phyloP scores from a whole-genome alignment of 176 grass and related monocot genomes.

The Musa troglodytarum region DNA sequence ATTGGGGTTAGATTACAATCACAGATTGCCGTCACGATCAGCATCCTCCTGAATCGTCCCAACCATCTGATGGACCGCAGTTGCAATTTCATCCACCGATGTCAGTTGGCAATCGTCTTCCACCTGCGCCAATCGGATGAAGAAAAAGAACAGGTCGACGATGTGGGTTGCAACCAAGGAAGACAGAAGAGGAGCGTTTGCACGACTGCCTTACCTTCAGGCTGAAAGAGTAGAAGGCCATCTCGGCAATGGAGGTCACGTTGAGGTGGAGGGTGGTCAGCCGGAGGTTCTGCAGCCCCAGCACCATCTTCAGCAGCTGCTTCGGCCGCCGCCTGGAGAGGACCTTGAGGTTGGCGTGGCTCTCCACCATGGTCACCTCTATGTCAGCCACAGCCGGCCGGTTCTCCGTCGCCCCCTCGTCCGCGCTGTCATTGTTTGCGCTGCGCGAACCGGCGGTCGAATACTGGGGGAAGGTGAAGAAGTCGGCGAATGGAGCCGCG shows the following conservation, averaged over 20 bases:
- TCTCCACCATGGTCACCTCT: constrained; percentile 13
- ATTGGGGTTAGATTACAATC: neutral
- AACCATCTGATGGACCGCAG: constrained; percentile 10
- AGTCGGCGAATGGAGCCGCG: neutral
- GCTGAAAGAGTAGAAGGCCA: constrained; percentile 1
- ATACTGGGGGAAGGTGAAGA: neutral
- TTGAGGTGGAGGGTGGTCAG: constrained; percentile 9
- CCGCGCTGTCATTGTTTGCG: neutral
- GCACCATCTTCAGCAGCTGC: constrained; percentile 8
- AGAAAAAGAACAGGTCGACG: neutral
- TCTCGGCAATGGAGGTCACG: constrained; percentile 1
- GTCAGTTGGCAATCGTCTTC: constrained; percentile 7
- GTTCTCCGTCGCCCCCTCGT: neutral
- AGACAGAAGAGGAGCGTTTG: neutral
- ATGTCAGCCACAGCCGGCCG: neutral
- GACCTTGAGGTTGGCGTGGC: constrained; percentile 10
- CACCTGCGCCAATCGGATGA: neutral
- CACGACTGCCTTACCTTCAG: neutral
- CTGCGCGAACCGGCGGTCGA: neutral
- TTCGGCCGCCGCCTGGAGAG: neutral
- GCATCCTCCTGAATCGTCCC: constrained; percentile 9
- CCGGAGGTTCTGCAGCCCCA: constrained; percentile 7
- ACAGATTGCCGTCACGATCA: neutral
- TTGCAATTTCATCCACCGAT: constrained; percentile 9
- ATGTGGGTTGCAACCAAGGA: neutral